phyloP scores from a whole-genome alignment of 257 asterid genomes.

The Rubia yunnanensis region DNA sequence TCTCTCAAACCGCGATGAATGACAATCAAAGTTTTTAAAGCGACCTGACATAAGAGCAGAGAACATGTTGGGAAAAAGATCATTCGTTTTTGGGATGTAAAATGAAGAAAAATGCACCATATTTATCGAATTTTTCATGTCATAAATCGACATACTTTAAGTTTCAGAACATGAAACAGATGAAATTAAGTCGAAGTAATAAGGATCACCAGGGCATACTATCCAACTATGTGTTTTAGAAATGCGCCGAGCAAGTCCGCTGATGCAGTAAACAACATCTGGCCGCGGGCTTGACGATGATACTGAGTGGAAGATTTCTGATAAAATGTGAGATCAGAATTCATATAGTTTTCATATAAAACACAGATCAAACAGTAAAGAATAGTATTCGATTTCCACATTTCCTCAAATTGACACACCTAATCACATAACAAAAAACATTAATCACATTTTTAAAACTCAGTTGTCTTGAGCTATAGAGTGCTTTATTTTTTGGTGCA shows the following conservation, averaged over 20 bases:
- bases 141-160: neutral
- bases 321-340: conserved; percentile 8
- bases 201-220: conserved; percentile 32
- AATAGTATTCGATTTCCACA: no score
- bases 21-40: conserved; percentile 64
- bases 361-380: neutral
- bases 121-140: no score
- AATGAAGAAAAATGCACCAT: neutral
- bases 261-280: conserved; percentile 70
- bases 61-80: neutral
- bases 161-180: neutral
- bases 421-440: no score
- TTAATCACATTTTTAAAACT: no score
- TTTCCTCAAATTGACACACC: neutral
- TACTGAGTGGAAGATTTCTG: conserved; percentile 60
- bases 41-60: conserved; percentile 43
- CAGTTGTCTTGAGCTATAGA: no score
- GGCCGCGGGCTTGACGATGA: conserved; percentile 69
- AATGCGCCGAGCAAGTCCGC: conserved; percentile 59
- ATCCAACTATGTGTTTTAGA: conserved; percentile 66
- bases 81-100: neutral
- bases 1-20: conserved; percentile 80
- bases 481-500: no score
- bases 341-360: neutral
- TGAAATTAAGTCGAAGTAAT: conserved; percentile 5